phyloP scores from a whole-genome alignment of 2,329 filamentous ascomycete genomes.

The Xylaria sp. region DNA sequence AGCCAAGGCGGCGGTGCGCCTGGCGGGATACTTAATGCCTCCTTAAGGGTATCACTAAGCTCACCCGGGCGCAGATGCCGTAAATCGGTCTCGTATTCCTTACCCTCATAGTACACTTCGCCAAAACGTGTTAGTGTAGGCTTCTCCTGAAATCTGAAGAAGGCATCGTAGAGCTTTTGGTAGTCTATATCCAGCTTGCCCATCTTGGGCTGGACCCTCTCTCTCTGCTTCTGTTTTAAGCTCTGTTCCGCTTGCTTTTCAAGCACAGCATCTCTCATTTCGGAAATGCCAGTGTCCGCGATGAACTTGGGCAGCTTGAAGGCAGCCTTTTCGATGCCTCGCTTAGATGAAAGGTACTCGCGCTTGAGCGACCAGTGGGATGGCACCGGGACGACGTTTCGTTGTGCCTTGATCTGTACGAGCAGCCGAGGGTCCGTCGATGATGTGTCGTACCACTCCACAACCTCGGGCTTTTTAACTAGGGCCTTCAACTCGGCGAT shows the following conservation, averaged over 20 bases:
- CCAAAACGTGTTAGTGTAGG: slow-evolving; percentile 91
- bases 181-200: slow-evolving; percentile 98
- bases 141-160: slow-evolving; percentile 97
- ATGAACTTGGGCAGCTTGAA: slow-evolving; percentile 96
- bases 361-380: slow-evolving; percentile 94
- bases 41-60: slow-evolving; percentile 83
- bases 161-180: slow-evolving; percentile 96
- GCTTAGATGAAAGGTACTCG: slow-evolving; percentile 95
- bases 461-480: slow-evolving; percentile 87
- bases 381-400: slow-evolving; percentile 94
- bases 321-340: slow-evolving; percentile 92
- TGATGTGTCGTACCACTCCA: slow-evolving; percentile 96
- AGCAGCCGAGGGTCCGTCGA: slow-evolving; percentile 86
- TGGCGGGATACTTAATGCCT: slow-evolving; percentile 90
- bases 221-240: slow-evolving; percentile 93
- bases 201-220: slow-evolving; percentile 93
- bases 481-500: slow-evolving; percentile 94
- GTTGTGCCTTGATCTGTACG: slow-evolving; percentile 91
- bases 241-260: slow-evolving; percentile 94
- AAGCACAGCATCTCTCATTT: slow-evolving; percentile 95
- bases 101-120: slow-evolving; percentile 99
- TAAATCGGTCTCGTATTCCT: slow-evolving; percentile 95
- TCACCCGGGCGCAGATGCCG: slow-evolving; percentile 89
- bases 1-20: slow-evolving; percentile 95
- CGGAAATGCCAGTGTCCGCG: slow-evolving; percentile 92